A percentile compares a stretch with the other conserved stretches of the same genome.
These are phyloP conservation scores for Xylaria curta DNA, from an alignment of 495 filamentous ascomycete species.

Conservation along the genomic window DNA sequence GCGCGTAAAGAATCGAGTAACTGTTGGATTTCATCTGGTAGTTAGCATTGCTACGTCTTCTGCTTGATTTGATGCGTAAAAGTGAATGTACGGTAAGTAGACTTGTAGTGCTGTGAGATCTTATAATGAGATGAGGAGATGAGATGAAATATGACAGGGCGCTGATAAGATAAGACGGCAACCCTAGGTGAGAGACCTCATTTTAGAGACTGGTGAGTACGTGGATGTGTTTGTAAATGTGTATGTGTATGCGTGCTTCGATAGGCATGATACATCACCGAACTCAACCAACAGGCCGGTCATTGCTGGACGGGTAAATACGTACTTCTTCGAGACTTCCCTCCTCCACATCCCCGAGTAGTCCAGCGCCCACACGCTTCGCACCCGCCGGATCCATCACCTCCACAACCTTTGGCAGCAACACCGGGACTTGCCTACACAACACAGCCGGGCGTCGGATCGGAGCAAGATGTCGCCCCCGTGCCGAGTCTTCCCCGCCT, in stretches of 20 bases:
- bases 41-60: conserved; percentile 1
- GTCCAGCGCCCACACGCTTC: conserved; percentile 59
- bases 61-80: neutral
- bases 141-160: conserved; percentile 1
- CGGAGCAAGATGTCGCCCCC: conserved; percentile 63
- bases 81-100: neutral
- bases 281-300: neutral
- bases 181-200: conserved; percentile 2
- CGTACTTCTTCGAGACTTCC: conserved; percentile 70
- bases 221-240: neutral
- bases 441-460: neutral
- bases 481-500: conserved; percentile 60
- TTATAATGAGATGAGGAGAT: conserved; percentile 1
- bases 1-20: conserved; percentile 56
- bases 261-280: neutral
- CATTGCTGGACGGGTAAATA: conserved; percentile 15
- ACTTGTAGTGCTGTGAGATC: neutral
- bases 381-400: conserved; percentile 34
- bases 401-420: neutral
- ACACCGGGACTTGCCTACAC: neutral
- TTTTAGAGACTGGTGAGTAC: neutral
- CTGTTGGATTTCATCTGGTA: conserved; percentile 28
- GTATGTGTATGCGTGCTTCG: neutral
- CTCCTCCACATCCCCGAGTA: conserved; percentile 71
- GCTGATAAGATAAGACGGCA: conserved; percentile 41